Conservation (phyloP, 1,284 basidiomycete genomes). For the Xerocomus amazonicus region DNA sequence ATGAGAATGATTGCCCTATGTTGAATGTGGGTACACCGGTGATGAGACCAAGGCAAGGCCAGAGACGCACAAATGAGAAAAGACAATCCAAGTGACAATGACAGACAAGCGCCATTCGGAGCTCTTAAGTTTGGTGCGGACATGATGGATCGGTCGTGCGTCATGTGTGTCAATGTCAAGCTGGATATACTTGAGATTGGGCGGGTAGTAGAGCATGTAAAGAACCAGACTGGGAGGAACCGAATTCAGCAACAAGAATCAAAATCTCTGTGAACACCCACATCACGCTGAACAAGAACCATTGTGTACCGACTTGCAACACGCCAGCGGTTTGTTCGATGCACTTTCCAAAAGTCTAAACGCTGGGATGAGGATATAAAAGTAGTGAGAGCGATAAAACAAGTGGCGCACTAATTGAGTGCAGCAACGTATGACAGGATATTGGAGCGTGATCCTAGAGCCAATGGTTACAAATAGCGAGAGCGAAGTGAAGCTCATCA, state of each 20-base stretch:
- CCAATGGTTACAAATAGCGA: neutral
- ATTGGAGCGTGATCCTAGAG: conserved; percentile 79
- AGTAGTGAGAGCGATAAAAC: neutral
- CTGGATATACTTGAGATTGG: conserved; percentile 68
- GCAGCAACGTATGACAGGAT: conserved; percentile 84
- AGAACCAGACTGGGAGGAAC: conserved; percentile 65
- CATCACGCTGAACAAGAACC: conserved; percentile 86
- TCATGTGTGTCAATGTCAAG: conserved; percentile 45
- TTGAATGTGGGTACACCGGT: conserved; percentile 4
- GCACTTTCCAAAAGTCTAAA: conserved; percentile 69
- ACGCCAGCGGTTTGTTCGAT: conserved; percentile 83
- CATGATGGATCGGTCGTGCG: conserved; percentile 38
- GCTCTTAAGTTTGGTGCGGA: conserved; percentile 51
- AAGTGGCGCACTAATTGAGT: conserved; percentile 56
- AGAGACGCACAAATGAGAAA: conserved; percentile 68
- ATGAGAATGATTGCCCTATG: conserved; percentile 50
- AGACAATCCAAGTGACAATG: conserved; percentile 68
- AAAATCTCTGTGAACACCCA: conserved; percentile 31
- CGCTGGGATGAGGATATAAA: conserved; percentile 2
- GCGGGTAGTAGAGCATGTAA: conserved; percentile 91
- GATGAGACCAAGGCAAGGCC: conserved; percentile 8
- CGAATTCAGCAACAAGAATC: neutral
- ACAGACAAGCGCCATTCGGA: conserved; percentile 76
- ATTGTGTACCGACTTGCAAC: conserved; percentile 80
- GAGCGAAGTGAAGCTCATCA: neutral